These are phyloP conservation scores for Periconia macrospinosa DNA, from an alignment of 2,329 filamentous ascomycete genomes.

Conservation along the genomic window DNA sequence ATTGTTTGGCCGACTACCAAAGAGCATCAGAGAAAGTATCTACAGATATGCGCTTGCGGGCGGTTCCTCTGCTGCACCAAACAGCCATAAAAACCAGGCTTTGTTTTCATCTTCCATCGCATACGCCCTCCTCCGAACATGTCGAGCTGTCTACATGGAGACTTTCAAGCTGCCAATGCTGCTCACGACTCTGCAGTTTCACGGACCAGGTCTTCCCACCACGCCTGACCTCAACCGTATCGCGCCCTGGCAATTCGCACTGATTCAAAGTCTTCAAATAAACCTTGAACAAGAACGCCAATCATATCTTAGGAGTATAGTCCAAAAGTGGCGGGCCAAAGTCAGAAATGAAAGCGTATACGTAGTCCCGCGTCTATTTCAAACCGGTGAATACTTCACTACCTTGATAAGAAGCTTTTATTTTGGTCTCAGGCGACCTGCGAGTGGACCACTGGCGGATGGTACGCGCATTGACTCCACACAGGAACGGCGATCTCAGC, in stretches of 20 bases:
- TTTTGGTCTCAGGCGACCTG: background rate
- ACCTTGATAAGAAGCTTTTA: background rate
- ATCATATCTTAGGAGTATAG: conserved; percentile 1
- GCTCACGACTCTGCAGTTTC: conserved; percentile 11
- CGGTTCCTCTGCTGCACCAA: background rate
- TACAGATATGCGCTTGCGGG: background rate
- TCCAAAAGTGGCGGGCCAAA: conserved; percentile 3
- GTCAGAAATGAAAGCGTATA: conserved; percentile 8
- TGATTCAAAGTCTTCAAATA: conserved; percentile 14
- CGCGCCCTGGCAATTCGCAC: conserved; percentile 17
- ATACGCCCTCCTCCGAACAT: conserved; percentile 12
- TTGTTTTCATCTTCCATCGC: conserved; percentile 8
- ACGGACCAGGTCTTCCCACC: background rate
- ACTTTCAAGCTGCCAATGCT: conserved; percentile 15
- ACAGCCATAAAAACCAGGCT: background rate
- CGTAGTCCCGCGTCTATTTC: conserved; percentile 8
- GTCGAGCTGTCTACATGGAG: conserved; percentile 13
- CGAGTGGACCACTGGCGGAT: background rate
- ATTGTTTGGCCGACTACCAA: background rate
- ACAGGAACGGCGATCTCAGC: no score
- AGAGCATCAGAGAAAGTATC: background rate
- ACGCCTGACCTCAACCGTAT: background rate
- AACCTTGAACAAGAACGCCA: conserved; percentile 8
- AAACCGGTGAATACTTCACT: background rate
- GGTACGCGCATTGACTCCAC: background rate